A percentile compares a stretch with the other conserved stretches of the same genome.
Evolutionary conservation across 2,329 filamentous ascomycete species (phyloP).

Genomic region (Teratosphaeria epicoccoides): DNA sequence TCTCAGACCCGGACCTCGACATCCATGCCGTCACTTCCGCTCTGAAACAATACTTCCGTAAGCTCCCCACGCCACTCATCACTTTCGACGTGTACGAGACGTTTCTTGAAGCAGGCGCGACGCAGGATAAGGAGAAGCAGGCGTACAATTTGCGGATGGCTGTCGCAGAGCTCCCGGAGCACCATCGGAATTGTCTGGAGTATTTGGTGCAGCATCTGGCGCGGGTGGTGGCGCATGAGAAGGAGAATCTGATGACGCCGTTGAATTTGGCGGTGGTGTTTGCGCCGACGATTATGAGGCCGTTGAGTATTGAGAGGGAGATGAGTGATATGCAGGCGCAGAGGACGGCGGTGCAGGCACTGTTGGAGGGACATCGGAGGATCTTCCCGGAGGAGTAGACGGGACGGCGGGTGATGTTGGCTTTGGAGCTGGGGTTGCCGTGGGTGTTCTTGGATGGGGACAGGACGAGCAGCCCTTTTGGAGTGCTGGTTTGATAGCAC

Average conservation of each 20-base stretch:
- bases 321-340: conserved; percentile 95
- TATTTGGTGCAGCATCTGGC: conserved; percentile 90
- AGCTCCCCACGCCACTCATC: conserved; percentile 76
- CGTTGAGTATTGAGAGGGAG: conserved; percentile 78
- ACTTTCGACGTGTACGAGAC: conserved; percentile 88
- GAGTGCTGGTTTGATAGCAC: too few relatives aligned
- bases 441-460: neutral
- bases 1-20: conserved; percentile 85
- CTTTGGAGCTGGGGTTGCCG: too few relatives aligned
- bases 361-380: conserved; percentile 52
- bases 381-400: conserved; percentile 4
- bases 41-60: conserved; percentile 95
- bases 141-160: conserved; percentile 61
- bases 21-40: conserved; percentile 94
- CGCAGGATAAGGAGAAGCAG: conserved; percentile 54
- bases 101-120: conserved; percentile 60
- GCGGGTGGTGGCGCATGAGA: conserved; percentile 70
- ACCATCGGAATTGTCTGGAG: conserved; percentile 80
- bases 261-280: conserved; percentile 96
- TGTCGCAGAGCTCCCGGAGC: conserved; percentile 66
- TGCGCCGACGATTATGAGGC: conserved; percentile 93
- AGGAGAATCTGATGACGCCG: conserved; percentile 89
- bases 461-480: too few relatives aligned
- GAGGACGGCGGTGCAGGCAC: conserved; percentile 81
- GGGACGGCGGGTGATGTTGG: neutral